Evolutionary conservation across 140 eudicot genomes (phyloP).

Genomic region (Cichorium intybus): DNA sequence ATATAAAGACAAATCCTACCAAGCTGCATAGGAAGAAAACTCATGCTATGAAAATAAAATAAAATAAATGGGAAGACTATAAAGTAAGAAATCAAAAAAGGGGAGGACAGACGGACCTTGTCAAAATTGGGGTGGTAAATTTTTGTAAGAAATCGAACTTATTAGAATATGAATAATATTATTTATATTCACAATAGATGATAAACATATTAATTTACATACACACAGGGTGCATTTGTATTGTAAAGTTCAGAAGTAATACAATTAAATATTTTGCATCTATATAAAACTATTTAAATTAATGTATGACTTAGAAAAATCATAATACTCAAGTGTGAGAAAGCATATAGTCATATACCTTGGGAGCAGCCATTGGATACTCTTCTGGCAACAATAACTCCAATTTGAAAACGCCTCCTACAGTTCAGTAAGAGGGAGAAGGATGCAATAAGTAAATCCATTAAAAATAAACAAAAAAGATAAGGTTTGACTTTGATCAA

Average conservation of each 20-base stretch:
- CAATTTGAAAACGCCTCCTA: conserved; percentile 72
- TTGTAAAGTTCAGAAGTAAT: background rate
- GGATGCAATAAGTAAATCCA: conserved; percentile 1
- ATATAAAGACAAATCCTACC: conserved; percentile 72
- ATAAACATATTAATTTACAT: background rate
- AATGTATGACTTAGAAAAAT: no score
- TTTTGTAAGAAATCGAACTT: conserved; percentile 98
- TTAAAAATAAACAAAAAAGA: background rate
- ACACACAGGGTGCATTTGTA: background rate
- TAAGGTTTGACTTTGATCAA: background rate
- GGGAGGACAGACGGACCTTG: conserved; percentile 51
- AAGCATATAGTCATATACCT: conserved; percentile 43
- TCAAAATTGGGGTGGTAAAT: conserved; percentile 98
- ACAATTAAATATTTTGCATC: background rate
- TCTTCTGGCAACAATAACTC: conserved; percentile 70
- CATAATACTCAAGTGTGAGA: no score
- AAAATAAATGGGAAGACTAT: background rate
- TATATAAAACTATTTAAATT: background rate
- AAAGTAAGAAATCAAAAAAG: conserved; percentile 5
- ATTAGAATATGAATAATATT: conserved; percentile 23
- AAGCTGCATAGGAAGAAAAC: conserved; percentile 32
- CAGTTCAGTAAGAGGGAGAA: conserved; percentile 12
- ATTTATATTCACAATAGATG: background rate
- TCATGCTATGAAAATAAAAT: conserved; percentile 1
- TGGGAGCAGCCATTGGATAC: conserved; percentile 76